phyloP scores from a whole-genome alignment of 2,329 filamentous ascomycete genomes.

The Colletotrichum australisinense region DNA sequence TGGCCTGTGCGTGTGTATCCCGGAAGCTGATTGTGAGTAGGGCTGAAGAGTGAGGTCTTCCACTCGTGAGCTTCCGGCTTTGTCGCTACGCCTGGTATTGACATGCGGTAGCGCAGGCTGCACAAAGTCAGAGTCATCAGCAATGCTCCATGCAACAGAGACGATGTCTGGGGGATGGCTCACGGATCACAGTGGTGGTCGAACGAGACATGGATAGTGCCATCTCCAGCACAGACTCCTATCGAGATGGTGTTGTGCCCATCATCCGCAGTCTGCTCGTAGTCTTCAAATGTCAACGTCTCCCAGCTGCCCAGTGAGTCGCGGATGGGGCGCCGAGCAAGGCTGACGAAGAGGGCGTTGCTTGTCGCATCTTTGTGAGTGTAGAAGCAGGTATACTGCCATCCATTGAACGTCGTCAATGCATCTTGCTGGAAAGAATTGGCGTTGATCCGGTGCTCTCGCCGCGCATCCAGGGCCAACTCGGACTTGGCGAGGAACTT shows the following conservation, averaged over 20 bases:
- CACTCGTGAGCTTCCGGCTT: slow-evolving; percentile 15
- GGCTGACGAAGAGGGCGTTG: slow-evolving; percentile 12
- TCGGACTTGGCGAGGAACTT: slow-evolving; percentile 15
- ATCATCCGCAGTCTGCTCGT: slow-evolving; percentile 32
- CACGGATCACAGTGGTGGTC: slow-evolving; percentile 34
- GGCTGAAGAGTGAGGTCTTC: slow-evolving; percentile 27
- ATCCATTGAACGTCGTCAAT: slow-evolving; percentile 28
- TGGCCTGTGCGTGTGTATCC: slow-evolving; percentile 29
- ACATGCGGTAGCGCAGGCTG: slow-evolving; percentile 30
- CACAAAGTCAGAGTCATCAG: neutral
- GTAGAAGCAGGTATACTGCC: slow-evolving; percentile 33
- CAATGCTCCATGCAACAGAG: neutral
- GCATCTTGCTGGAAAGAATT: slow-evolving; percentile 34
- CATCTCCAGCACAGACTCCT: slow-evolving; percentile 20
- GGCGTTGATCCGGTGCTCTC: slow-evolving; percentile 32
- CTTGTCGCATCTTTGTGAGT: slow-evolving; percentile 15
- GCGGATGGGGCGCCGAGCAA: slow-evolving; percentile 18
- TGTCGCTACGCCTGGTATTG: slow-evolving; percentile 17
- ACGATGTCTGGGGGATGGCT: neutral
- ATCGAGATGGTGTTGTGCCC: slow-evolving; percentile 35
- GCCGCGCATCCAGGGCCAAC: slow-evolving; percentile 20
- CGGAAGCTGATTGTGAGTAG: slow-evolving; percentile 26
- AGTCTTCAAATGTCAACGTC: slow-evolving; percentile 22
- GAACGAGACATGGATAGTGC: slow-evolving; percentile 28
- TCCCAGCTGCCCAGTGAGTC: slow-evolving; percentile 11